These are phyloP conservation scores for Paratinospora sagittata DNA, from an alignment of 164 flowering plant genomes.

Conservation along the genomic window DNA sequence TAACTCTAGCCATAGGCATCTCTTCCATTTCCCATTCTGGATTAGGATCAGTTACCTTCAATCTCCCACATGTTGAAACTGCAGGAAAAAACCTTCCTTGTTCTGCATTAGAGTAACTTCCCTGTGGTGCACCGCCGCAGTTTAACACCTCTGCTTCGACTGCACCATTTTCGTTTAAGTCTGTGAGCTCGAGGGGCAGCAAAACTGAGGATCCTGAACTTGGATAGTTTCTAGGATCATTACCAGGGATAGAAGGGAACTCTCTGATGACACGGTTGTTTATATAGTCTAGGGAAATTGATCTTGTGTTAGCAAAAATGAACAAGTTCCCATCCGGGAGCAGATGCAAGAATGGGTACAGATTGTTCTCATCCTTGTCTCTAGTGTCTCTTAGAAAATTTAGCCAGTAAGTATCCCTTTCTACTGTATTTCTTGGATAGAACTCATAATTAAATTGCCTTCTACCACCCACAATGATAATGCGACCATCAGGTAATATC, in stretches of 20 bases:
- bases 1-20: constrained; percentile 73
- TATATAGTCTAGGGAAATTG: constrained; percentile 48
- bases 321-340: constrained; percentile 66
- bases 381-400: constrained; percentile 44
- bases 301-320: constrained; percentile 62
- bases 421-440: constrained; percentile 33
- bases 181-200: constrained; percentile 43
- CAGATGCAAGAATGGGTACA: constrained; percentile 79
- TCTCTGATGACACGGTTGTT: constrained; percentile 32
- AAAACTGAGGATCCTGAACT: constrained; percentile 77
- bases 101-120: constrained; percentile 27
- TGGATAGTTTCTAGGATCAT: constrained; percentile 57
- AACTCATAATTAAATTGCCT: constrained; percentile 59
- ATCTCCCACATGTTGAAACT: constrained; percentile 54
- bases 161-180: no score
- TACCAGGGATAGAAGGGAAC: constrained; percentile 56
- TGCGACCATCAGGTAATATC: constrained; percentile 63
- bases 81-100: constrained; percentile 32
- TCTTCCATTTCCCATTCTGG: constrained; percentile 68
- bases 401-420: constrained; percentile 13
- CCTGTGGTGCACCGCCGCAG: constrained; percentile 70
- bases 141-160: constrained; percentile 48
- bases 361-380: constrained; percentile 56
- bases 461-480: constrained; percentile 76
- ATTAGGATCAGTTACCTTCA: constrained; percentile 41